Base-by-base conservation (phyloP, 805 yeast genomes). In the Metschnikowia arizonensis region DNA sequence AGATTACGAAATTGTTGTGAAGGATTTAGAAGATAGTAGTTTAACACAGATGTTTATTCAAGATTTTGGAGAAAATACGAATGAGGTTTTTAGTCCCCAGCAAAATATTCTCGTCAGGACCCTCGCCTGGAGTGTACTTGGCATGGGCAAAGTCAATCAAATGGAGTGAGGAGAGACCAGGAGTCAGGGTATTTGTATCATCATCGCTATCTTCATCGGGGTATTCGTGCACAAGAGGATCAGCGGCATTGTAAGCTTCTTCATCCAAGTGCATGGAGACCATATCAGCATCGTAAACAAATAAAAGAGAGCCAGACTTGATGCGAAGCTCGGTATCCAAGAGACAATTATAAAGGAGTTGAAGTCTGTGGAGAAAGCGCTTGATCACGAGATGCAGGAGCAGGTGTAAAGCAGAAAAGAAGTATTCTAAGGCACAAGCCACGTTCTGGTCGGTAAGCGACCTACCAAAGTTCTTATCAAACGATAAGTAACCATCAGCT, bases 81-180 rank as follows among this genome's bases (percentile, higher is more conserved):
- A 85, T 65, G 41, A 89, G 61, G 50, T 77, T 82, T 53, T 82
- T 83, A 1, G 90, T 67, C 0, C 97, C 98, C 11, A 64, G 66
- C 2, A 88, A 60, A 2, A 83, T 66, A 57, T 86, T 85, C 37
- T 79, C 85, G 62, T 89, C 97, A 15, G 77, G 77, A 0, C 89
- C 88, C 46, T 74, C 47, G 0, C 84, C 86, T 0, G 82, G 81
- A 0, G 76, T 72, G 47, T 77, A 65, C 49, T 68, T 76, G 0
- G 97, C 78, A 61, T 93, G 98, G 1, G 97, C 97, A 69, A 93
- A 89, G 63, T 93, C 99, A 5, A 93, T 88, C 40, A 90, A 56
- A 31, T 80, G 74, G 42, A 88, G 65, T 5, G 78, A 65, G 6
- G 53, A 50, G 17, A 47, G 61, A 70, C 34, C 21, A 39, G 15